Conservation (phyloP, 2,329 filamentous ascomycete genomes). For the Penicillium sp. region DNA sequence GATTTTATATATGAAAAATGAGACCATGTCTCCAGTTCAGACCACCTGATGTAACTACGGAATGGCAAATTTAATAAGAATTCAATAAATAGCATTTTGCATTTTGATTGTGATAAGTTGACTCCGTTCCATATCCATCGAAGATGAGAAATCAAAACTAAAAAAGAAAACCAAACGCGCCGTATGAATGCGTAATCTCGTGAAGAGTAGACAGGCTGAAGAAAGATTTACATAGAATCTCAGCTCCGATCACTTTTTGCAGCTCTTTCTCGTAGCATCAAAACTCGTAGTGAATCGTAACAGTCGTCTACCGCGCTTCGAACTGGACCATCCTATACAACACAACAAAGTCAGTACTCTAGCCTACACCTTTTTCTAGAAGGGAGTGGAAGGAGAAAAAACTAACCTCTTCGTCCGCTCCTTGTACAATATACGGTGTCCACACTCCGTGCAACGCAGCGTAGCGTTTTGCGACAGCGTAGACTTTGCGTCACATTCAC, state of each 20-base stretch:
- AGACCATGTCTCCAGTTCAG: neutral
- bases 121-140: neutral
- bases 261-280: neutral
- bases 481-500: constrained; percentile 78
- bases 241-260: neutral
- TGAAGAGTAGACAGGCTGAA: neutral
- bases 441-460: constrained; percentile 87
- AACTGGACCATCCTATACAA: constrained; percentile 89
- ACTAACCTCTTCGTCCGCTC: constrained; percentile 92
- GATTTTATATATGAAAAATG: neutral
- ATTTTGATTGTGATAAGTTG: neutral
- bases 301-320: constrained; percentile 68
- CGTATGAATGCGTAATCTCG: constrained; percentile 11
- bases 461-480: constrained; percentile 71
- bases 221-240: neutral
- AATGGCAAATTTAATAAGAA: neutral
- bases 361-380: neutral
- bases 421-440: constrained; percentile 94
- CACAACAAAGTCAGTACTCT: constrained; percentile 8
- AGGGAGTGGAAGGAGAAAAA: constrained; percentile 5
- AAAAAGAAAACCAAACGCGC: constrained; percentile 9
- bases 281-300: constrained; percentile 1
- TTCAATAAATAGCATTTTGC: neutral
- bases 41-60: neutral
- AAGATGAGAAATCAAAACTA: neutral